These are phyloP conservation scores for Porphyrellus sp. DNA, from an alignment of 1,284 basidiomycete species.

Conservation along the genomic window DNA sequence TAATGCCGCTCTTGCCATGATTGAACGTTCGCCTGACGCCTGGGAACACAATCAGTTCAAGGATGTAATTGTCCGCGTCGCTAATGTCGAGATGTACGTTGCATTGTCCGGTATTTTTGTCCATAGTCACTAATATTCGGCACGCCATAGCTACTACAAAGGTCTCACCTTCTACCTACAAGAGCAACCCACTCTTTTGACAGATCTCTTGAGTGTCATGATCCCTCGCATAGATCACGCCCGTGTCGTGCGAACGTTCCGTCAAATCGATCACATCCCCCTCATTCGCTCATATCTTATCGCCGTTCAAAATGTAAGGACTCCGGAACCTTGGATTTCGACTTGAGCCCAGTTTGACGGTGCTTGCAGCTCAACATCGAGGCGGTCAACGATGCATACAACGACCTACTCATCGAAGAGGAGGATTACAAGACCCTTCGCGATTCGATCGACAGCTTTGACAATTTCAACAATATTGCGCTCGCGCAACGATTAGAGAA, in stretches of 20 bases:
- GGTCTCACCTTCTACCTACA: constrained; percentile 86
- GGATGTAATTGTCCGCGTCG: constrained; percentile 90
- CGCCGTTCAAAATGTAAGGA: constrained; percentile 85
- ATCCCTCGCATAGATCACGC: constrained; percentile 92
- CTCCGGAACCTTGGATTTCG: not conserved
- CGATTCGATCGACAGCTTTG: constrained; percentile 94
- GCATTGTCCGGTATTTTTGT: not conserved
- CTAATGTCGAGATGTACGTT: constrained; percentile 93
- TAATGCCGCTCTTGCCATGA: constrained; percentile 96
- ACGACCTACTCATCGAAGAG: constrained; percentile 95
- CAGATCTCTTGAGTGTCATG: constrained; percentile 89
- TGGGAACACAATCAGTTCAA: constrained; percentile 99
- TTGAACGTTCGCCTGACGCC: constrained; percentile 93
- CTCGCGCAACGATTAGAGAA: constrained; percentile 86
- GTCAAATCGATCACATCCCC: constrained; percentile 92
- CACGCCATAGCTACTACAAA: constrained; percentile 73
- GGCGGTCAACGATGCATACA: constrained; percentile 97
- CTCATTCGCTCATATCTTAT: constrained; percentile 95
- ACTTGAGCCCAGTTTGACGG: constrained; percentile 9
- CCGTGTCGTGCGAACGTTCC: constrained; percentile 95
- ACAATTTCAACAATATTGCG: constrained; percentile 93
- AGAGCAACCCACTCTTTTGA: constrained; percentile 90
- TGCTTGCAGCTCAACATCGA: constrained; percentile 80
- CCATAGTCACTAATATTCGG: constrained; percentile 1
- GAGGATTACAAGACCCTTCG: constrained; percentile 97